phyloP scores from a whole-genome alignment of 2,329 filamentous ascomycete genomes.

The Diaporthe eres region DNA sequence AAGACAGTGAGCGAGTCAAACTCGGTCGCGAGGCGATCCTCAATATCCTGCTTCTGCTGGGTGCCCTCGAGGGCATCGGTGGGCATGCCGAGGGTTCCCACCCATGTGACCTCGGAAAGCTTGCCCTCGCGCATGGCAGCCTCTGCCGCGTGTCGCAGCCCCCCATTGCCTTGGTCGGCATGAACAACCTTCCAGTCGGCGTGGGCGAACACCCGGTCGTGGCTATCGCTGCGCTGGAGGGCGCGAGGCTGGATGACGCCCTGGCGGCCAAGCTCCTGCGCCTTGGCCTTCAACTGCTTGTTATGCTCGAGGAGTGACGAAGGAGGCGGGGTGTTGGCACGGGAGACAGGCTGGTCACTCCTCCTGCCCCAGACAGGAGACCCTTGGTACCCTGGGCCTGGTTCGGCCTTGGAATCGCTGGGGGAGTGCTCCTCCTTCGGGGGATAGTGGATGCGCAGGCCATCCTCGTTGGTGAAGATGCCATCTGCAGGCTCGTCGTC shows the following conservation, averaged over 20 bases:
- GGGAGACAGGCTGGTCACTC: conserved; percentile 83
- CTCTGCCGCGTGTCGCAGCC: conserved; percentile 88
- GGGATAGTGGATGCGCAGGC: conserved; percentile 69
- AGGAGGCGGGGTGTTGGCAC: conserved; percentile 80
- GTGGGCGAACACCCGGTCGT: conserved; percentile 80
- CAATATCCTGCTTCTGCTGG: conserved; percentile 84
- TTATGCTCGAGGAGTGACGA: conserved; percentile 81
- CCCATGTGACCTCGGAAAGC: conserved; percentile 85
- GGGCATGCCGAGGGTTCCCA: conserved; percentile 94
- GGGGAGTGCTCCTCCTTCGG: conserved; percentile 50
- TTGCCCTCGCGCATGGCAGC: conserved; percentile 80
- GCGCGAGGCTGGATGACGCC: conserved; percentile 70
- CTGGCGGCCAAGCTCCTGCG: conserved; percentile 69
- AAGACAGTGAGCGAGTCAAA: conserved; percentile 88
- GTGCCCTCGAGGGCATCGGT: conserved; percentile 85
- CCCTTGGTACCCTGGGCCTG: conserved; percentile 82
- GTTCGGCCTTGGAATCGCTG: conserved; percentile 66
- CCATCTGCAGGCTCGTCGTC: conserved; percentile 60
- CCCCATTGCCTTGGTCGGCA: conserved; percentile 92
- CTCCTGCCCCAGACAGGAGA: conserved; percentile 83
- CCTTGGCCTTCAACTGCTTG: conserved; percentile 67
- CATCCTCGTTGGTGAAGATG: conserved; percentile 71
- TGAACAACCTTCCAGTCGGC: conserved; percentile 87
- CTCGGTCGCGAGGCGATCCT: conserved; percentile 84
- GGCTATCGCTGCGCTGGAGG: conserved; percentile 70